These are phyloP conservation scores for Cytospora chrysosperma DNA, from an alignment of 2,329 filamentous ascomycete genomes.

Conservation along the genomic window DNA sequence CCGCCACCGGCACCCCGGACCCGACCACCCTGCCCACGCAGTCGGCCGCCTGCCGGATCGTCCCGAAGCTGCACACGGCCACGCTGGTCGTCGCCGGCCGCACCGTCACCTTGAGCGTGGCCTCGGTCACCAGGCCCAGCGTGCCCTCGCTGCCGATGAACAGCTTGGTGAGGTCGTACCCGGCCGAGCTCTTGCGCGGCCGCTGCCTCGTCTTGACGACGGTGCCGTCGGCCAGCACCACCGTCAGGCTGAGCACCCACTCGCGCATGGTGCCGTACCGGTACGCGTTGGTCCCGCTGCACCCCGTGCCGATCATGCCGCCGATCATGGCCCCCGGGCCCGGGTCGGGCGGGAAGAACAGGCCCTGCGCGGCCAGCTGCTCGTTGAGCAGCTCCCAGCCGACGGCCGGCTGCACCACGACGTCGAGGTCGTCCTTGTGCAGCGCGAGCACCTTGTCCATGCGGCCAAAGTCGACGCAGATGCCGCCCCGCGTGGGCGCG, in stretches of 20 bases:
- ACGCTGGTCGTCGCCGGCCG: conserved; percentile 78
- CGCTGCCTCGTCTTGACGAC: conserved; percentile 69
- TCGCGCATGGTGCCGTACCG: conserved; percentile 87
- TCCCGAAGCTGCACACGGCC: conserved; percentile 63
- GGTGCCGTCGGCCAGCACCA: conserved; percentile 81
- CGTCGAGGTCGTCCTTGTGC: conserved; percentile 75
- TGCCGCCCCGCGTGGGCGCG: conserved; percentile 75
- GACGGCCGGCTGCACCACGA: conserved; percentile 71
- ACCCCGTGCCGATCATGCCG: conserved; percentile 70
- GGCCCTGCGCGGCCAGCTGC: conserved; percentile 61
- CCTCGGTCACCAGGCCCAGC: conserved; percentile 86
- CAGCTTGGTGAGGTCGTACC: conserved; percentile 85
- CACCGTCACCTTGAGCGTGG: conserved; percentile 81
- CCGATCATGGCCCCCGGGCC: conserved; percentile 83
- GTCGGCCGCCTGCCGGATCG: conserved; percentile 69
- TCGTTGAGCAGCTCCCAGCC: conserved; percentile 80
- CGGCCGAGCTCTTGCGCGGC: conserved; percentile 72
- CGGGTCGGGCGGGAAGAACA: conserved; percentile 85
- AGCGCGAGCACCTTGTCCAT: conserved; percentile 81
- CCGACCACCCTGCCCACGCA: conserved; percentile 80
- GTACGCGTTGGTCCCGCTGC: conserved; percentile 75
- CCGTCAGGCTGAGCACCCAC: conserved; percentile 79
- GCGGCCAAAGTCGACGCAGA: conserved; percentile 80
- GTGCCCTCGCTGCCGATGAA: conserved; percentile 93
- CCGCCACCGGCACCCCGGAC: conserved; percentile 79